A percentile compares a stretch with the other conserved stretches of the same genome.
Evolutionary conservation across 1,139 yeast genomes (phyloP).

Genomic region (Candida smagusa): DNA sequence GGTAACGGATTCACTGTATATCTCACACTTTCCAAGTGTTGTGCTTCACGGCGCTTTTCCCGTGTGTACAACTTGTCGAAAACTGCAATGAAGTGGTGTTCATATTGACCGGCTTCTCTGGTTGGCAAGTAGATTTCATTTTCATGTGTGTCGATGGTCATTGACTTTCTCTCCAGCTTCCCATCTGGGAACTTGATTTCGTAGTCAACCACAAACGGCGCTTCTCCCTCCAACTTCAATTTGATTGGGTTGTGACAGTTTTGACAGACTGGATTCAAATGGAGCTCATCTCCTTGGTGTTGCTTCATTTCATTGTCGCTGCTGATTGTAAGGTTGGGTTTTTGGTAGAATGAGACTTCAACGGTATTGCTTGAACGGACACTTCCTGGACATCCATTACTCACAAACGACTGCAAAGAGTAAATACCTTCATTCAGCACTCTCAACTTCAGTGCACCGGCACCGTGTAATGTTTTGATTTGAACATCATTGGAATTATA

Average conservation of each 20-base stretch:
- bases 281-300: slow-evolving; percentile 16
- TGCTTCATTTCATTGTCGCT: slow-evolving; percentile 19
- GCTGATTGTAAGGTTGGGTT: slow-evolving; percentile 46
- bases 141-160: slow-evolving; percentile 27
- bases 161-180: slow-evolving; percentile 28
- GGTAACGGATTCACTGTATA: slow-evolving; percentile 69
- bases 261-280: slow-evolving; percentile 35
- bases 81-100: slow-evolving; percentile 58
- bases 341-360: slow-evolving; percentile 48
- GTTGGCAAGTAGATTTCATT: slow-evolving; percentile 33
- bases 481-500: slow-evolving; percentile 18
- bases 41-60: slow-evolving; percentile 26
- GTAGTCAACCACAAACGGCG: slow-evolving; percentile 75
- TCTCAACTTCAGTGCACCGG: slow-evolving; percentile 35
- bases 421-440: slow-evolving; percentile 63
- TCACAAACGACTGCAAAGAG: slow-evolving; percentile 53
- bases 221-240: slow-evolving; percentile 47
- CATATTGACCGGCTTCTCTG: slow-evolving; percentile 51
- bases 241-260: slow-evolving; percentile 23
- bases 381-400: slow-evolving; percentile 68
- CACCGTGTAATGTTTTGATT: slow-evolving; percentile 11
- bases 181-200: slow-evolving; percentile 63
- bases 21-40: slow-evolving; percentile 40
- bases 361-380: slow-evolving; percentile 31
- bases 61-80: slow-evolving; percentile 66